Evolutionary conservation across 495 filamentous ascomycete genomes (phyloP), one percentile per base, ranked within the genome.

Genomic region (Immersiella caudata): DNA sequence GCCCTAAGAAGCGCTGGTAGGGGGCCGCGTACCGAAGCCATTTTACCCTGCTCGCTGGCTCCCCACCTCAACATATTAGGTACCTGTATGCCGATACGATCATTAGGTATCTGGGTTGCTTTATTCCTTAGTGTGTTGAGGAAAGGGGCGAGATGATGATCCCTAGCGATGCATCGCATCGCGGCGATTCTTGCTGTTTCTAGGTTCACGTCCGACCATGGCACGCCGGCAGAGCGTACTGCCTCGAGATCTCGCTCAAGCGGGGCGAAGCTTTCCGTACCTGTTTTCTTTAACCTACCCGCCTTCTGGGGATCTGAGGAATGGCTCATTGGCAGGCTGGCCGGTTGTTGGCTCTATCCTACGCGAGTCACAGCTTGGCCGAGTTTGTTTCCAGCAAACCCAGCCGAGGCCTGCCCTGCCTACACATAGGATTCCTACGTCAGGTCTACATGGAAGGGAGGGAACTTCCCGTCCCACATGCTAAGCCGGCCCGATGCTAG

Each of bases 1-100:
- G 76, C 65, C 71, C 74, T 12, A 75, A 69, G 70, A 71, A 57
- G 29, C 74, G 72, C 49, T 68, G 65, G 69, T 59, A 56, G 16
- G 58, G 14, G 49, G 33, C 20, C 18, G 6, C 14, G 54, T 56
- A 22, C 20, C 24, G 16, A 29, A 26, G 54, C 24, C 6, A 9
- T 46, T 2, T 12, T 46, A 12, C 14, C 16, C 40, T 18, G 11
- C 16, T 18, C 33, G 33, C 40, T 18, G 40, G 40, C 40, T 2
- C 40, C 11, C 40, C 9, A 2, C 40, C 14, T 46, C 40, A 2
- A 12, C 11, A 46, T 46, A 46, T 46, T 18, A 46, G 2, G 5
- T 46, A 46, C 14, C 33, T 12, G 12, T 36, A 12, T 46, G 9
- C 11, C 40, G 2, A 18, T 18, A 46, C 16, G 40, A 12, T 5